Conservation (phyloP, 192 early-diverging fungal genomes). For the Rhizoclosmatium globosum region DNA sequence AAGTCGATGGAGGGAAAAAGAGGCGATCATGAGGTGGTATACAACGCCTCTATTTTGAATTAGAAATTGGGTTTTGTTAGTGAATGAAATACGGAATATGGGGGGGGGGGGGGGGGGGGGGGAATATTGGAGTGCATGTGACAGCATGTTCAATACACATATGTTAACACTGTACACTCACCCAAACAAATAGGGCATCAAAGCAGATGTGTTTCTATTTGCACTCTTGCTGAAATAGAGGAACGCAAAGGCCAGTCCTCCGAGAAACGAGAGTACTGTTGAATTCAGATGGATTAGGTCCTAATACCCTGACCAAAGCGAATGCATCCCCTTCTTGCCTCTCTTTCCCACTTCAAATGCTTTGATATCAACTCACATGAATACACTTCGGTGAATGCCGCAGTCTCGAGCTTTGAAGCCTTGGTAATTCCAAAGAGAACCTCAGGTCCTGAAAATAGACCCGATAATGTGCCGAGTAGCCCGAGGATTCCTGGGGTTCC, state of each 20-base stretch:
- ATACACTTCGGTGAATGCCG: neutral
- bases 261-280: neutral
- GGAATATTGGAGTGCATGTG: no score
- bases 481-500: conserved; percentile 16
- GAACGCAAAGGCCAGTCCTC: conserved; percentile 1
- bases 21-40: conserved; percentile 17
- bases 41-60: neutral
- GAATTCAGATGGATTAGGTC: neutral
- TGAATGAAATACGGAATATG: neutral
- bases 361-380: neutral
- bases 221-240: neutral
- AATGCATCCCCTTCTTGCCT: no score
- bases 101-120: neutral
- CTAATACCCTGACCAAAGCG: neutral
- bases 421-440: neutral
- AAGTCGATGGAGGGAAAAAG: neutral
- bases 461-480: neutral
- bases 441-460: neutral
- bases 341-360: no score
- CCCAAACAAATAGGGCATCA: conserved; percentile 15
- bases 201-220: neutral
- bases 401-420: neutral
- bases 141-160: neutral
- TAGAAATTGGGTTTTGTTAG: neutral
- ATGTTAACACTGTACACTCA: neutral